Base-by-base conservation (phyloP, 164 flowering plant species). In the Magnolia officinalis region DNA sequence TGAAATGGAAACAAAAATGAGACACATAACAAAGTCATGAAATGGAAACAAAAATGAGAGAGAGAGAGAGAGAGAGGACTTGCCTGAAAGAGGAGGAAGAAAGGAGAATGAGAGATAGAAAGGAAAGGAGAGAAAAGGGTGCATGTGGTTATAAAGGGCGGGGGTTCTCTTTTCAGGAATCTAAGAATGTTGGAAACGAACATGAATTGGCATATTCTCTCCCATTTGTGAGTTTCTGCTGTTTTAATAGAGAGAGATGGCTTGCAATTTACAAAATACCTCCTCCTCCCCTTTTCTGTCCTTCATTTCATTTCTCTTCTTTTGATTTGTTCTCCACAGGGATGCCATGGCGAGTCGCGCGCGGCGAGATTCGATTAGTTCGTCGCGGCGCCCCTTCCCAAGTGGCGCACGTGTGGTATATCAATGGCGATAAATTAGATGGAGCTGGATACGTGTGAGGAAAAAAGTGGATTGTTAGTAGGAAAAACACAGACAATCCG, bases 151-250 rank as follows among this genome's bases (percentile, higher is more conserved):
- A 70, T 70, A 23, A 59, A 76, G 26, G 52, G 61, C 1, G 61
- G 61, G 59, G 61, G 16, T 55, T 67, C 10, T 72, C 59, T 76
- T 69, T 63, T 76, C 72, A 73, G 80, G 85, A 78, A 85, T 83
- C 81, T 74, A 72, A 64, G 76, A 79, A 82, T 81, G 84, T 81
- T 71, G 51, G 78, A 63, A 51, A 29, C 69, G 81, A 78, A 76
- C 81, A 71, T 59, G 73, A 79, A 73, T 77, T 45, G 79, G 85
- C 84, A 86, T 84, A 84, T 84, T 86, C 86, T 73, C 81, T 77
- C 72, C 6, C 67, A 2, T 19, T 8, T n/a, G 67, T 0, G 20
- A 20, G 21, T 11, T 55, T 55, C 61, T 0, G 13, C 4, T 16
- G 61, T 16, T 16, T 55, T 16, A 11, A 16, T 8, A 55, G 18